These are phyloP conservation scores for Micromonas commoda DNA, from an alignment of 139 green algal genomes.

Conservation along the genomic window DNA sequence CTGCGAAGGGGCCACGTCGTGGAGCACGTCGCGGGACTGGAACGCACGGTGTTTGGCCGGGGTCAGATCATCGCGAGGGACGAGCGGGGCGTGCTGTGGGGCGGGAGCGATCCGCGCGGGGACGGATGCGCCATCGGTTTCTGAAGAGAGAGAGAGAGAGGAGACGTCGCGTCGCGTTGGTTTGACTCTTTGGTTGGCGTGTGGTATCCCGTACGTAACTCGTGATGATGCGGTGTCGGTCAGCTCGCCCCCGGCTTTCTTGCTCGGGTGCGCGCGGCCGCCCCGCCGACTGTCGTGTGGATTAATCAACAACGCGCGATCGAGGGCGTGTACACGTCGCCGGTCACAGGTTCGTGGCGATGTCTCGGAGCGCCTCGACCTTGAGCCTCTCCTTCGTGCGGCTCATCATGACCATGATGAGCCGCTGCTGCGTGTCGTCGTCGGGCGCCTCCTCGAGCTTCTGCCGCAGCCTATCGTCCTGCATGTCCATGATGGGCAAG, in stretches of 20 bases:
- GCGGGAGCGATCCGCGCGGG: constrained; percentile 49
- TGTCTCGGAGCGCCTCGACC: constrained; percentile 4
- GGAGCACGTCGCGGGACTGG: constrained; percentile 21
- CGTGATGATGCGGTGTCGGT: too few relatives aligned
- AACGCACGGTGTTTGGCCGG: constrained; percentile 47
- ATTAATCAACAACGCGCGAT: too few relatives aligned
- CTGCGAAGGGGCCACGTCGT: neutral
- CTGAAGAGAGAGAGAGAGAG: too few relatives aligned
- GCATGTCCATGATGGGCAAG: constrained; percentile 12
- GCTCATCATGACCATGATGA: constrained; percentile 12
- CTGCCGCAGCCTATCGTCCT: constrained; percentile 4
- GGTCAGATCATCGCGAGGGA: constrained; percentile 56
- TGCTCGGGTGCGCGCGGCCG: too few relatives aligned
- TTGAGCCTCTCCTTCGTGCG: constrained; percentile 22
- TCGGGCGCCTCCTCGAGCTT: neutral
- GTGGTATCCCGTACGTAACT: too few relatives aligned
- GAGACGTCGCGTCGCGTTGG: too few relatives aligned
- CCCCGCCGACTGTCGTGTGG: too few relatives aligned
- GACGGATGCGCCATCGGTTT: constrained; percentile 55
- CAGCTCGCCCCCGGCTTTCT: too few relatives aligned
- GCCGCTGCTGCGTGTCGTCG: neutral
- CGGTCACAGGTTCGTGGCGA: neutral
- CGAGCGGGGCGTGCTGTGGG: constrained; percentile 53
- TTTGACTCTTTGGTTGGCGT: too few relatives aligned
- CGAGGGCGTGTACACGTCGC: too few relatives aligned